Evolutionary conservation across 192 early-diverging fungal genomes (phyloP), one percentile per base, ranked within the genome.

Genomic region (Entomortierella beljakovae): DNA sequence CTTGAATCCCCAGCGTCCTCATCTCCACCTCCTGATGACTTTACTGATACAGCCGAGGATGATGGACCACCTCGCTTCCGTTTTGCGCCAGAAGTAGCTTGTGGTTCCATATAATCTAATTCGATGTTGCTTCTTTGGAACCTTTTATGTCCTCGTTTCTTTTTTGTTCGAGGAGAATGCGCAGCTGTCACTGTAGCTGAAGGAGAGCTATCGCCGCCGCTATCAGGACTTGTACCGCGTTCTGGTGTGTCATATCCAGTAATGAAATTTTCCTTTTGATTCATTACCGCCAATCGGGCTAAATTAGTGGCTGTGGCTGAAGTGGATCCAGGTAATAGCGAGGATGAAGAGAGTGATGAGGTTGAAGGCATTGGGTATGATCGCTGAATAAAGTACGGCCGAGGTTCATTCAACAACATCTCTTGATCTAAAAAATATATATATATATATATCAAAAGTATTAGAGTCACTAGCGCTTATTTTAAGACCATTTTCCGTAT

Each of bases 391-490:
- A 60, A 69, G n/a, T 43, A 57, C 25, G 75, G 75, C 25, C 62
- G 58, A 9, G 75, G 61, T 15, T 79, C 75, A 40, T 79, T 79
- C 28, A 79, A 35, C 7, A 79, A 16, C 75, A 79, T 79, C 25
- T 79, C 75, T 37, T 79, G 75, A 63, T 69, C 75, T 79, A 68
- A 50, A 22, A 23, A 50, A 22, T 6, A 22, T 50, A 23, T 22
- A 50, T 22, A 50, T 40, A 13, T 40, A 40, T 40, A 40, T 40
- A 40, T 9, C 6, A 40, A 40, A 13, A 40, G 7, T 9, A 40
- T 9, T 9, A 40, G 13, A 40, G 37, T 40, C n/a, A 40, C 13
- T 9, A 40, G 6, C 13, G 13, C 13, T 40, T 13, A 40, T 40
- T 6, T 40, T 13, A 40, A 9, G 37, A 40, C 37, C 6, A 40